Base-by-base conservation (phyloP, 164 flowering plant genomes). In the Brasenia schreberi region DNA sequence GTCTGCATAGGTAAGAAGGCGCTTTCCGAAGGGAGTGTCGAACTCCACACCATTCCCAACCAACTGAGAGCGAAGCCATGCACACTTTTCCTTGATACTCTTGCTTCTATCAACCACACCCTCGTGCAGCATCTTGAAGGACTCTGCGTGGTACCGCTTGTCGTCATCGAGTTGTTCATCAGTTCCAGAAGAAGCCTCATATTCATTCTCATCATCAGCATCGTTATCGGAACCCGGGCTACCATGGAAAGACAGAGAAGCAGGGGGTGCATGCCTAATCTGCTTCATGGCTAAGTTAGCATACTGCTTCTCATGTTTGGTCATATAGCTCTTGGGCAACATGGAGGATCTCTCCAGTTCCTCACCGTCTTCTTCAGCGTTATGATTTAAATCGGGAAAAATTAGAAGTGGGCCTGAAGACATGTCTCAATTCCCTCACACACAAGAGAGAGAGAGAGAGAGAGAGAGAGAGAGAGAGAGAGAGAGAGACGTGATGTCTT, bases 1-100 rank as follows among this genome's bases (percentile, higher is more conserved):
- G 42, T 70, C 72, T n/a, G 68, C 64, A 18, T 70, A 70, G 1
- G 72, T 70, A 4, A 70, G n/a, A 18, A 10, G 61, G 4, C 68
- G 65, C 65, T 33, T 60, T 23, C 72, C 68, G 16, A 65, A 70
- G 5, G 68, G 72, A 5, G 72, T 60, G 4, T 70, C 65, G 33
- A 70, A 61, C 14, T 70, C 68, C 0, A 52, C 19, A 5, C 45
- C 42, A 10, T 18, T 27, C 0, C 65, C 72, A 18, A 70, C 18
- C 5, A 70, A 23, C 43, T 70, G 72, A 14, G 64, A 67, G 12
- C 33, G 62, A 4, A 67, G 63, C 69, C 69, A 67, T 39, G 52
- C 63, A 17, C 69, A 67, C 12, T 67, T 67, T 44, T 66, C 49
- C 42, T 66, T 49, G 19, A 59, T n/a, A 52, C 63, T 42, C 58